Conservation (phyloP, 1,284 basidiomycete genomes). For the Papiliotrema fonsecae region DNA sequence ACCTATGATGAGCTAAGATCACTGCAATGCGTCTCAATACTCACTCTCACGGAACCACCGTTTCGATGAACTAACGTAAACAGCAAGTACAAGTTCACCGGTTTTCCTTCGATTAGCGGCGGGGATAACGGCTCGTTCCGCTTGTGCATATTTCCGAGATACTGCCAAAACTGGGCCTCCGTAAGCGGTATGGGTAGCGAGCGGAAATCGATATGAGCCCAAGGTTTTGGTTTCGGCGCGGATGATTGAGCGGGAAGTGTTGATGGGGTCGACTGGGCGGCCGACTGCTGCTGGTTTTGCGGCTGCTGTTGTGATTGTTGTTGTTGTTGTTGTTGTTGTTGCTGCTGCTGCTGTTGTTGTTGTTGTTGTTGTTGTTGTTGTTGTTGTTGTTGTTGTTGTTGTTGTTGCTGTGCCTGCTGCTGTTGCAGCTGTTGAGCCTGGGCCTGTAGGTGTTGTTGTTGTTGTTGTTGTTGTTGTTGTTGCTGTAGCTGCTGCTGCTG, state of each 20-base stretch:
- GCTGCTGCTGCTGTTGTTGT: background rate
- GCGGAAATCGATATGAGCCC: slow-evolving; percentile 15
- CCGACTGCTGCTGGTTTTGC: background rate
- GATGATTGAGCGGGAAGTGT: background rate
- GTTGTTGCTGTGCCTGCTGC: background rate
- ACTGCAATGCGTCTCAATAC: slow-evolving; percentile 1
- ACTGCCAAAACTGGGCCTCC: slow-evolving; percentile 7
- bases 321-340: background rate
- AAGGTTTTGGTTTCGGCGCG: slow-evolving; percentile 2
- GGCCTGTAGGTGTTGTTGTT: background rate
- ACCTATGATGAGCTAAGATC: background rate
- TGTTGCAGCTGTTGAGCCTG: slow-evolving; percentile 2
- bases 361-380: background rate
- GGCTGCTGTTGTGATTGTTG: background rate
- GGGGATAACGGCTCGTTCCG: slow-evolving; percentile 5
- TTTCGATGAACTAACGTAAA: slow-evolving; percentile 33
- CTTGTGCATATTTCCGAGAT: slow-evolving; percentile 12
- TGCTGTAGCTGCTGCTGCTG: slow-evolving; percentile 1
- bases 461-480: slow-evolving; percentile 4
- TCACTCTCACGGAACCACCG: slow-evolving; percentile 31
- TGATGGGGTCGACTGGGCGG: background rate
- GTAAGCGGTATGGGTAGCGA: slow-evolving; percentile 10
- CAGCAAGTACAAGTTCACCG: slow-evolving; percentile 25
- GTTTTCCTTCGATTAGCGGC: slow-evolving; percentile 21
- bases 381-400: slow-evolving; percentile 3